Evolutionary conservation across 2,329 filamentous ascomycete genomes (phyloP), one percentile per base, ranked within the genome.

Genomic region (Celoporthe dispersa): DNA sequence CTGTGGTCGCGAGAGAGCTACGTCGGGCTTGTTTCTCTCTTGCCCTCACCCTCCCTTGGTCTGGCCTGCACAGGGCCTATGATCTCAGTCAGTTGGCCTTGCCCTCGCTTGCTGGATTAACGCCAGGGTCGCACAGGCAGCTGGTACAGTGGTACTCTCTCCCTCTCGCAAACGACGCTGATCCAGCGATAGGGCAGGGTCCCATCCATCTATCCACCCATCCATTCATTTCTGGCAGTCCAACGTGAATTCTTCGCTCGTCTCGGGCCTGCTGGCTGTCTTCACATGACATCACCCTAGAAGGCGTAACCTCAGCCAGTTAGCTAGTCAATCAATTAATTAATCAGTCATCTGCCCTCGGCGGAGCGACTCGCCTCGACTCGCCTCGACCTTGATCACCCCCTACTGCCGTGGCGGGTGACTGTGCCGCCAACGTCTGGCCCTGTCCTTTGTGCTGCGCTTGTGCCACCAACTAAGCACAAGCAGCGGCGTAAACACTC

Each of bases 381-480:
- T 62, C 60, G 35, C 22, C 60, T 62, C 60, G n/a, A n/a, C 33
- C 22, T 39, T 64, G 39, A n/a, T 25, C n/a, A 9, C 22, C 61
- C 14, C 25, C 39, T 31, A 14, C 41, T 61, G 57, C 65, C 33
- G 37, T 61, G 64, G 64, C 68, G 66, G 70, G 69, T 67, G 64
- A 68, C 70, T 69, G 64, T 68, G 67, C 64, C 64, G 53, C 64
- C 67, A 67, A 62, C 25, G 67, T 69, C 60, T 64, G 37, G 59
- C 66, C 57, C 64, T 33, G 51, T 57, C 51, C 62, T 33, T 64
- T 53, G n/a, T 51, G 44, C 12, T 39, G 28, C 44, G 41, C 62
- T 41, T 35, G 62, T 61, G 60, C 31, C 67, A 41, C 60, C 63
- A 16, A 67, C 60, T 64, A 51, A 39, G 35, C 64, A 66, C n/a